Conservation (phyloP, 2,329 filamentous ascomycete species). For the Penicillium corylophilum region DNA sequence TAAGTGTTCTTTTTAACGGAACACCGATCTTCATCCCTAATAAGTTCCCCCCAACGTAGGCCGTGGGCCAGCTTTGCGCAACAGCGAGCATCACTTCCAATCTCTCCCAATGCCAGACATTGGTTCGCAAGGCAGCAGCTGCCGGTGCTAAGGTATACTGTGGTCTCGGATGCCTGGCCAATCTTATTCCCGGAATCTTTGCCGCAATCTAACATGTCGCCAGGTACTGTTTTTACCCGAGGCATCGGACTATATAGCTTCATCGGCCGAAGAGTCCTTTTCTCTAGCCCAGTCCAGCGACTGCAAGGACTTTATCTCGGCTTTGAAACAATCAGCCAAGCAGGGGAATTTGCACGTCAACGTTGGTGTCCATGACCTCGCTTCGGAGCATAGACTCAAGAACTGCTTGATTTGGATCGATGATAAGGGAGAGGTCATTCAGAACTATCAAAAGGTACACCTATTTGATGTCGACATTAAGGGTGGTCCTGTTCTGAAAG, state of each 20-base stretch:
- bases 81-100: conserved; percentile 76
- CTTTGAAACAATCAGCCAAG: conserved; percentile 68
- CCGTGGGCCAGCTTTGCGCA: conserved; percentile 85
- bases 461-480: conserved; percentile 73
- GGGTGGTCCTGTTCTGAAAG: conserved; percentile 58
- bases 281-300: conserved; percentile 67
- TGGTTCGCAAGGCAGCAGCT: conserved; percentile 70
- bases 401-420: conserved; percentile 69
- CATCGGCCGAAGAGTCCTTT: conserved; percentile 65
- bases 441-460: conserved; percentile 84
- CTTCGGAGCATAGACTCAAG: conserved; percentile 53
- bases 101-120: conserved; percentile 70
- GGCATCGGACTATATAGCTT: conserved; percentile 83
- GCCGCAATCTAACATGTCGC: background rate
- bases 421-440: conserved; percentile 56
- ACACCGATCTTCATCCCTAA: conserved; percentile 2
- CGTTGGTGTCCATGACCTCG: conserved; percentile 82
- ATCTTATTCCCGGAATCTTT: background rate
- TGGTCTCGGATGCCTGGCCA: background rate
- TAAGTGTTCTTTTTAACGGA: conserved; percentile 12
- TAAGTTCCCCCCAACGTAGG: conserved; percentile 51
- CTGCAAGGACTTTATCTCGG: conserved; percentile 70
- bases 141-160: conserved; percentile 71
- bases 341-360: conserved; percentile 68
- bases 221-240: conserved; percentile 87